Conservation (phyloP, 2,329 filamentous ascomycete species). For the Tolypocladium guangdongense region DNA sequence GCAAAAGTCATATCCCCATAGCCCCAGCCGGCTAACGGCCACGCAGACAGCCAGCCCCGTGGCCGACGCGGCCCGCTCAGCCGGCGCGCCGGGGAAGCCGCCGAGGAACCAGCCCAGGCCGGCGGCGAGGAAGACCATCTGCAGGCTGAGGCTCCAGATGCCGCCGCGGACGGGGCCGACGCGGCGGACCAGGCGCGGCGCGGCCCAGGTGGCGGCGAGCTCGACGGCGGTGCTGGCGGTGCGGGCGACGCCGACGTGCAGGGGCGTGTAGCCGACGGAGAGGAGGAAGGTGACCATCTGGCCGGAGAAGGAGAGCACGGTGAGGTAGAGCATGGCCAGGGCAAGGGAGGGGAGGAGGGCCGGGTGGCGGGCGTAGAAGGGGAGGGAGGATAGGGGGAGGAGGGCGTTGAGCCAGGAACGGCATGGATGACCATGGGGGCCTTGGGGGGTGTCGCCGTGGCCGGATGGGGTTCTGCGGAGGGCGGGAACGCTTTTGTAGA, state of each 20-base stretch:
- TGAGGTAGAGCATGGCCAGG: conserved; percentile 49
- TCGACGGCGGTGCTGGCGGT: conserved; percentile 44
- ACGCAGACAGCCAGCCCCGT: conserved; percentile 37
- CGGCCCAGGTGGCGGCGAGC: conserved; percentile 48
- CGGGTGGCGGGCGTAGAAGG: conserved; percentile 39
- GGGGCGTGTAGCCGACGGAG: conserved; percentile 37
- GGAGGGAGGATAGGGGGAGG: neutral
- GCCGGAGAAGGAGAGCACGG: conserved; percentile 45
- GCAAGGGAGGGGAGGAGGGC: conserved; percentile 52
- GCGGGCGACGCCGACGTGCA: conserved; percentile 42
- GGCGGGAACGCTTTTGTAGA: conserved; percentile 7
- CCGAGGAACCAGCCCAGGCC: conserved; percentile 14
- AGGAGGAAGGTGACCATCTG: conserved; percentile 57
- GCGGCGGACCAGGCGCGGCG: conserved; percentile 40
- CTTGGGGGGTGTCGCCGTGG: neutral
- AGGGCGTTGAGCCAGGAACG: neutral
- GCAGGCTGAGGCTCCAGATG: conserved; percentile 61
- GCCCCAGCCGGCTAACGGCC: conserved; percentile 45
- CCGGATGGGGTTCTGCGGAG: neutral
- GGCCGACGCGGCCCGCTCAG: conserved; percentile 26
- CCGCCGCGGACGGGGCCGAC: conserved; percentile 53
- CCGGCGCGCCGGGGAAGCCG: conserved; percentile 12
- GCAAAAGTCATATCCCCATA: conserved; percentile 52
- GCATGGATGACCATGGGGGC: neutral
- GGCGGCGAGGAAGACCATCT: conserved; percentile 42